Evolutionary conservation across 108 stramenopile species (phyloP).

Genomic region (Conticribra weissflogii): DNA sequence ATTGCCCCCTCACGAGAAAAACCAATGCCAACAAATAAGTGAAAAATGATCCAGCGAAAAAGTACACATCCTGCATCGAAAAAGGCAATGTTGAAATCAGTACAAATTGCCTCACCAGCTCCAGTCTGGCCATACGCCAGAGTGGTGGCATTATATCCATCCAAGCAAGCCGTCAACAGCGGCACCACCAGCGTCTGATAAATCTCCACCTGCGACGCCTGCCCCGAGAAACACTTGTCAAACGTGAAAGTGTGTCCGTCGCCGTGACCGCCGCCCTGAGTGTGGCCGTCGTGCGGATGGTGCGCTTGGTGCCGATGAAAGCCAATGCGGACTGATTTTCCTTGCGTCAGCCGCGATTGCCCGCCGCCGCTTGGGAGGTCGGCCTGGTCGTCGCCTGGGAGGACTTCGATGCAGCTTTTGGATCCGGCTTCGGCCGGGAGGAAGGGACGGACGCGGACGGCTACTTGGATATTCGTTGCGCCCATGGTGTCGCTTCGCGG

Average conservation of each 20-base stretch:
- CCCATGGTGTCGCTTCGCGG: too few species aligned
- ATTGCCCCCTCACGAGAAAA: too few species aligned
- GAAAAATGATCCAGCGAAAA: not conserved
- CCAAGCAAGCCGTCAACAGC: slow-evolving; percentile 63
- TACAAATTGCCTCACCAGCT: slow-evolving; percentile 87
- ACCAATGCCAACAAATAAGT: too few species aligned
- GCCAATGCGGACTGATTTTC: not conserved
- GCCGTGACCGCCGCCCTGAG: not conserved
- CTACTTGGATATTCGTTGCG: slow-evolving; percentile 67
- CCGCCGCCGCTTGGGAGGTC: not conserved
- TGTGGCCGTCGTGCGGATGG: not conserved
- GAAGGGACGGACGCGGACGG: slow-evolving; percentile 81
- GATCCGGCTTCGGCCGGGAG: slow-evolving; percentile 66
- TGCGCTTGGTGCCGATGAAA: not conserved
- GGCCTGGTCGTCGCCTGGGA: slow-evolving; percentile 23
- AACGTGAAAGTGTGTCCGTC: slow-evolving; percentile 62
- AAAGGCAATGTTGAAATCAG: slow-evolving; percentile 30
- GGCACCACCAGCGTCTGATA: slow-evolving; percentile 59
- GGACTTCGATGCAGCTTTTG: slow-evolving; percentile 64
- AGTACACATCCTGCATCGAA: not conserved
- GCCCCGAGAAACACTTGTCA: slow-evolving; percentile 62
- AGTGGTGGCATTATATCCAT: slow-evolving; percentile 97
- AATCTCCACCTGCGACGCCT: slow-evolving; percentile 56
- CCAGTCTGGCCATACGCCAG: slow-evolving; percentile 97
- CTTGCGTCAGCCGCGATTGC: not conserved